phyloP scores from a whole-genome alignment of 2,329 filamentous ascomycete species.

The Chaetothyriales sp. region DNA sequence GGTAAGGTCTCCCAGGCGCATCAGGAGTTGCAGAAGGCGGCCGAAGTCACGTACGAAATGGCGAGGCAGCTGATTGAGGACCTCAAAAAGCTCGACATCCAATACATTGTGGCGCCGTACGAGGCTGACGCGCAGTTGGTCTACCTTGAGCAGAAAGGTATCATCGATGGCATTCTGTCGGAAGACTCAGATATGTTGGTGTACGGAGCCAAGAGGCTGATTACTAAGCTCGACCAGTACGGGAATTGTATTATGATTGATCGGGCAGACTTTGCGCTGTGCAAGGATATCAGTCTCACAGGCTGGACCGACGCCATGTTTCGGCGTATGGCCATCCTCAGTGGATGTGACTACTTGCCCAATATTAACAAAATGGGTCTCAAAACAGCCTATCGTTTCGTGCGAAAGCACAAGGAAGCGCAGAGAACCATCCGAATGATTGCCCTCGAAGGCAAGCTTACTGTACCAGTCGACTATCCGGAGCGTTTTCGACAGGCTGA shows the following conservation, averaged over 20 bases:
- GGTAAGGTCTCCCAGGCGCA: conserved; percentile 71
- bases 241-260: conserved; percentile 88
- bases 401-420: conserved; percentile 78
- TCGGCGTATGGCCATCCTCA: conserved; percentile 87
- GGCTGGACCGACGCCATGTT: conserved; percentile 91
- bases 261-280: conserved; percentile 74
- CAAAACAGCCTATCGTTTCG: conserved; percentile 82
- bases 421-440: conserved; percentile 71
- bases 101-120: conserved; percentile 90
- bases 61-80: conserved; percentile 82
- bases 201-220: conserved; percentile 76
- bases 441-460: conserved; percentile 77
- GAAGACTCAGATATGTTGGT: conserved; percentile 95
- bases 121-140: conserved; percentile 95
- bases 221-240: conserved; percentile 90
- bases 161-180: conserved; percentile 77
- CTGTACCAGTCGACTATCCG: conserved; percentile 67
- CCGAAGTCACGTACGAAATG: conserved; percentile 95
- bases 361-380: conserved; percentile 75
- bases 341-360: conserved; percentile 88
- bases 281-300: conserved; percentile 72
- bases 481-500: conserved; percentile 75
- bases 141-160: conserved; percentile 75
- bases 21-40: conserved; percentile 79
- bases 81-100: conserved; percentile 62